These are phyloP conservation scores for Tricladium varicosporioides DNA, from an alignment of 2,329 filamentous ascomycete genomes.

Conservation along the genomic window DNA sequence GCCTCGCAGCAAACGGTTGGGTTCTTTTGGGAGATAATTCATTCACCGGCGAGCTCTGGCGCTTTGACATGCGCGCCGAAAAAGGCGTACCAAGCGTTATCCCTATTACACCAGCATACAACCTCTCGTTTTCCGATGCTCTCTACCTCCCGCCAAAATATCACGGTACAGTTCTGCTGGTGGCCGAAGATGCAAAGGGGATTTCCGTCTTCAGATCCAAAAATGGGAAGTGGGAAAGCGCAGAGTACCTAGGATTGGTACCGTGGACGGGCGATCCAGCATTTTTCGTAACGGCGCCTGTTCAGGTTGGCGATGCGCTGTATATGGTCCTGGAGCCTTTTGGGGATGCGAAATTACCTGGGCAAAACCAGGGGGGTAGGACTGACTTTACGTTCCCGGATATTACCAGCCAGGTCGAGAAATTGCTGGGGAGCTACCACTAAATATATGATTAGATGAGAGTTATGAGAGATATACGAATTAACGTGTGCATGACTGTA, in stretches of 20 bases:
- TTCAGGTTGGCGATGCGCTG: slow-evolving; percentile 4
- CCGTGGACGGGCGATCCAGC: neutral
- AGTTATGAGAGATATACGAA: too few species aligned
- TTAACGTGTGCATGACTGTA: too few species aligned
- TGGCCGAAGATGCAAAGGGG: slow-evolving; percentile 5
- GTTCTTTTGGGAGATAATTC: slow-evolving; percentile 1
- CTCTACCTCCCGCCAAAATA: slow-evolving; percentile 13
- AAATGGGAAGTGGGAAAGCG: slow-evolving; percentile 10
- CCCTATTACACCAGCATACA: neutral
- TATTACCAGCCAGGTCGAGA: slow-evolving; percentile 12
- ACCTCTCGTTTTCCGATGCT: neutral
- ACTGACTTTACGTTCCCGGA: slow-evolving; percentile 9
- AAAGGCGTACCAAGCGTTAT: neutral
- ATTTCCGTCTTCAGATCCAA: slow-evolving; percentile 8
- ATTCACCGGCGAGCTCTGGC: neutral
- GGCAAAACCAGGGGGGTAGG: slow-evolving; percentile 2
- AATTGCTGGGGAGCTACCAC: neutral
- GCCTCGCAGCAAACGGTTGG: slow-evolving; percentile 9
- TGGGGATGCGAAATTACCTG: neutral
- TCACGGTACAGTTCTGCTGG: slow-evolving; percentile 6
- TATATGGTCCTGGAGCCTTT: slow-evolving; percentile 4
- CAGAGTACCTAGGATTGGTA: slow-evolving; percentile 10
- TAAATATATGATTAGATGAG: too few species aligned
- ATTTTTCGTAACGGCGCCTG: neutral
- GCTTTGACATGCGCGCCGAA: slow-evolving; percentile 7